These are phyloP conservation scores for Venturia oleaginea DNA, from an alignment of 2,329 filamentous ascomycete genomes.

Conservation along the genomic window DNA sequence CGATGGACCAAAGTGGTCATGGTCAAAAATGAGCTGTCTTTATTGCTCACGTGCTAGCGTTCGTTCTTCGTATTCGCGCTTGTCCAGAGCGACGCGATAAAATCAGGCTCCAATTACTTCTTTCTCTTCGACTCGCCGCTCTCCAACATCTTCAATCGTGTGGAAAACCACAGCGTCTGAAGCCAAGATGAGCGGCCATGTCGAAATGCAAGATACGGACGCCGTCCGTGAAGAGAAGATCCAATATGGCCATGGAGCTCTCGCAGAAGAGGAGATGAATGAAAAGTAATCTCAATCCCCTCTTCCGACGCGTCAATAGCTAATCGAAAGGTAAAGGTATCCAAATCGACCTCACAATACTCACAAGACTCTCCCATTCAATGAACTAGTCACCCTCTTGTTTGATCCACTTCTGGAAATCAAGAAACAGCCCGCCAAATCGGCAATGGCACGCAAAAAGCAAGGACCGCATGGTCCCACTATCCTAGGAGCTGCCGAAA, in stretches of 20 bases:
- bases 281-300: constrained; percentile 32
- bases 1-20: not conserved
- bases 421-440: constrained; percentile 55
- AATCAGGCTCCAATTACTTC: not conserved
- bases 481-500: constrained; percentile 63
- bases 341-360: constrained; percentile 76
- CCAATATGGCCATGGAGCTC: constrained; percentile 38
- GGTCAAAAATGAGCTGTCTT: not conserved
- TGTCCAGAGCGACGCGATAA: too few species aligned
- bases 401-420: constrained; percentile 77
- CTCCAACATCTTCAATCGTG: not conserved
- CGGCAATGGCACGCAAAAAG: constrained; percentile 46
- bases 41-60: not conserved
- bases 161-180: not conserved
- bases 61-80: not conserved
- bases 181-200: constrained; percentile 22
- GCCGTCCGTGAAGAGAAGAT: constrained; percentile 38
- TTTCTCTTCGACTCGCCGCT: not conserved
- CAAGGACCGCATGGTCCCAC: constrained; percentile 49
- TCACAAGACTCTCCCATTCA: constrained; percentile 70
- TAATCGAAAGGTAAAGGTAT: constrained; percentile 46
- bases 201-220: constrained; percentile 33
- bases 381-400: constrained; percentile 63
- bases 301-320: not conserved
- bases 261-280: constrained; percentile 39